Evolutionary conservation across 805 yeast species (phyloP).

Genomic region (Komagataella populi): DNA sequence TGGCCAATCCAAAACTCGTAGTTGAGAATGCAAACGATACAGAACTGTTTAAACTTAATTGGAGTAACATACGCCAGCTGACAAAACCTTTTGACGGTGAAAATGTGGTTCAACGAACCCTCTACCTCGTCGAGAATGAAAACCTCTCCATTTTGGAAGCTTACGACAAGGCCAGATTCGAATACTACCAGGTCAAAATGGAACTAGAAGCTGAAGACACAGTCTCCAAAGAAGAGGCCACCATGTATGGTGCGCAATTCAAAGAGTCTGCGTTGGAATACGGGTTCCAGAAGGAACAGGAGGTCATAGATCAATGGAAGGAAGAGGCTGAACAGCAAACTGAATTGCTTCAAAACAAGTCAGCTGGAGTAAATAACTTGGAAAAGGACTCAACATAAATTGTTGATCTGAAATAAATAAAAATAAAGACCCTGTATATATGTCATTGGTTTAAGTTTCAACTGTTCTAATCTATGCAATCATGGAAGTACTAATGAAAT

Average conservation of each 20-base stretch:
- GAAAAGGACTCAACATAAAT: background rate
- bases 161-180: slow-evolving; percentile 76
- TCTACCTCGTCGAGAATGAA: slow-evolving; percentile 33
- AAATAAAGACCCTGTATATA: background rate
- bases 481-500: background rate
- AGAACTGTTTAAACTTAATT: slow-evolving; percentile 42
- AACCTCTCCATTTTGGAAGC: slow-evolving; percentile 40
- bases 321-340: slow-evolving; percentile 54
- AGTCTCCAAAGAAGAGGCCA: slow-evolving; percentile 70
- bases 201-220: slow-evolving; percentile 64
- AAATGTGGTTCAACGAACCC: slow-evolving; percentile 63
- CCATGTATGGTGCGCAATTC: slow-evolving; percentile 73
- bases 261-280: slow-evolving; percentile 46
- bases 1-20: slow-evolving; percentile 76
- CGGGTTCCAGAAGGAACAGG: slow-evolving; percentile 63
- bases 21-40: slow-evolving; percentile 56
- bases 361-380: background rate
- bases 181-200: slow-evolving; percentile 79
- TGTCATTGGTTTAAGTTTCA: background rate
- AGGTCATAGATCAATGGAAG: slow-evolving; percentile 61
- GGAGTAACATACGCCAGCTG: slow-evolving; percentile 69
- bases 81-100: slow-evolving; percentile 80
- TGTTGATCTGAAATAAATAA: background rate
- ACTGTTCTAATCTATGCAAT: background rate
- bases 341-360: slow-evolving; percentile 16